These are phyloP conservation scores for Gaertneriomyces semiglobifer DNA, from an alignment of 192 early-diverging fungal species.

Conservation along the genomic window DNA sequence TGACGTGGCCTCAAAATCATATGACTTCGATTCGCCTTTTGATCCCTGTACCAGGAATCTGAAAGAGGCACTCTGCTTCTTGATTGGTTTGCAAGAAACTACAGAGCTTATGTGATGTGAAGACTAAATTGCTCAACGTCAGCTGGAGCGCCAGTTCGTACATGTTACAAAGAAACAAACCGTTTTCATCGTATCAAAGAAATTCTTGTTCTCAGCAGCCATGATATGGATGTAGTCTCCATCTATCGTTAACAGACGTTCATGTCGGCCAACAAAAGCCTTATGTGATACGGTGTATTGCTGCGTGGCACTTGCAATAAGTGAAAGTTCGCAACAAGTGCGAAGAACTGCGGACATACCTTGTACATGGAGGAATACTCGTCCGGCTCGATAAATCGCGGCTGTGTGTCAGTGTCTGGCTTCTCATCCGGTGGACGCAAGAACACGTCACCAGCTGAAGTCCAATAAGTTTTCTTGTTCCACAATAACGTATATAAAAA, in stretches of 20 bases:
- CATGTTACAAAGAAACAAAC: slow-evolving; percentile 35
- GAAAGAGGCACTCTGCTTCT: slow-evolving; percentile 31
- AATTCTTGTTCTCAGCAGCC: slow-evolving; percentile 70
- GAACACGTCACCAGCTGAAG: slow-evolving; percentile 53
- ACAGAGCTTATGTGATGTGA: slow-evolving; percentile 43
- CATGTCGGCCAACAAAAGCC: slow-evolving; percentile 80
- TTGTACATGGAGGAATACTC: slow-evolving; percentile 54
- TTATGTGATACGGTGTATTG: slow-evolving; percentile 84
- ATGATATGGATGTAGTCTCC: slow-evolving; percentile 90
- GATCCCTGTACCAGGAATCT: slow-evolving; percentile 34
- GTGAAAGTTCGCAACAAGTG: no score
- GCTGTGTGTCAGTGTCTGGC: slow-evolving; percentile 21
- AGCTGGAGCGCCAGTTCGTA: neutral
- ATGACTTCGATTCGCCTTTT: slow-evolving; percentile 24
- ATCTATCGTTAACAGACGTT: slow-evolving; percentile 87
- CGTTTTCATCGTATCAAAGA: slow-evolving; percentile 82
- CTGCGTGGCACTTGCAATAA: slow-evolving; percentile 30
- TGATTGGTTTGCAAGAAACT: slow-evolving; percentile 38
- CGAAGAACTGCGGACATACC: slow-evolving; percentile 15
- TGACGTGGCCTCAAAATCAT: slow-evolving; percentile 45
- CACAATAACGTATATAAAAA: neutral
- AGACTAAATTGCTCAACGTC: slow-evolving; percentile 18
- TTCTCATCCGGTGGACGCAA: slow-evolving; percentile 56
- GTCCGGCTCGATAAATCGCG: slow-evolving; percentile 41
- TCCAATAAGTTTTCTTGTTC: slow-evolving; percentile 5